Percentiles rank a stretch among this genome's conserved stretches.
phyloP scores from a whole-genome alignment of 345 rosid species.

The Hibiscus tridactylites region DNA sequence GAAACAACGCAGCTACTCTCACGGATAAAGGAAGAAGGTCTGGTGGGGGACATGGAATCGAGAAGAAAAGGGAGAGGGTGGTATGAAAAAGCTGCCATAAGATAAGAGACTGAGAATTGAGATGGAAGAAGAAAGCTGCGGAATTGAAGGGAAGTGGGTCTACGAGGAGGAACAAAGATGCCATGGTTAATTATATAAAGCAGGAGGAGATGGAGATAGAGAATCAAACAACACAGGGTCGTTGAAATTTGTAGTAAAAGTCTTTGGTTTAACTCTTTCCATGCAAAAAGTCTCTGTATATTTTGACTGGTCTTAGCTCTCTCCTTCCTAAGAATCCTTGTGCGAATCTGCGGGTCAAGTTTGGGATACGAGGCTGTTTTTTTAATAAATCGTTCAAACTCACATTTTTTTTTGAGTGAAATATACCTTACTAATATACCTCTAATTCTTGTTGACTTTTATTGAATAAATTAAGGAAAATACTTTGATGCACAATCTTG shows the following conservation, averaged over 20 bases:
- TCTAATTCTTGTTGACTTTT: no score
- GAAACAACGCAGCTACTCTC: slow-evolving; percentile 15
- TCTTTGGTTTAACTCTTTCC: not conserved
- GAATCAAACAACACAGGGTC: not conserved
- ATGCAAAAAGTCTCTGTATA: not conserved
- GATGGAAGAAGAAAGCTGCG: no score
- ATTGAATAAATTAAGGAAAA: no score
- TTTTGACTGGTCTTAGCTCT: not conserved
- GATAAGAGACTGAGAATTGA: slow-evolving; percentile 25
- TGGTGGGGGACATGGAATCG: slow-evolving; percentile 31
- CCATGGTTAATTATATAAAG: not conserved
- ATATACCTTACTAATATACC: no score
- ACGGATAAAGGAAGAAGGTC: not conserved
- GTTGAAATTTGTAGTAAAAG: slow-evolving; percentile 1
- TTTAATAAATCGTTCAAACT: no score
- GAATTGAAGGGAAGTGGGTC: no score
- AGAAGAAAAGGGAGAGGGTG: slow-evolving; percentile 8
- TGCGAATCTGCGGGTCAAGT: no score
- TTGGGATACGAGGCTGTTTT: no score
- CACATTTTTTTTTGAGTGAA: no score
- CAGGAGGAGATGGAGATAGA: not conserved
- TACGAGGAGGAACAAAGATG: not conserved
- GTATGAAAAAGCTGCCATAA: slow-evolving; percentile 61
- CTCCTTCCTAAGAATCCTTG: not conserved
- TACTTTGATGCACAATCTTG: no score